Evolutionary conservation across 1,284 basidiomycete species (phyloP).

Genomic region (Thelephora terrestris): DNA sequence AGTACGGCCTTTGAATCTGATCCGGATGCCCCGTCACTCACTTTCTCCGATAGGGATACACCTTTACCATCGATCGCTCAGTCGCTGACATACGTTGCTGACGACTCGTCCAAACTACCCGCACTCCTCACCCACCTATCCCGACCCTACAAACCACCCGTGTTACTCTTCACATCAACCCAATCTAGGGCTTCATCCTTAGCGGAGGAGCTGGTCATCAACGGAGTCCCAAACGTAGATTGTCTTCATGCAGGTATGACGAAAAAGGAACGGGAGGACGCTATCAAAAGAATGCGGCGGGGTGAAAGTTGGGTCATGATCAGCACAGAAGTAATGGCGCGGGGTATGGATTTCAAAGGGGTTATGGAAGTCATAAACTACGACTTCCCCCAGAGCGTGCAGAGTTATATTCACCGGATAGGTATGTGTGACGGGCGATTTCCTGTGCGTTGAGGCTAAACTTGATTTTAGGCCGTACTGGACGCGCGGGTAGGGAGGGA

Average conservation of each 20-base stretch:
- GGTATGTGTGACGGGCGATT: slow-evolving; percentile 35
- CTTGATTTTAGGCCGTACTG: slow-evolving; percentile 61
- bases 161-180: slow-evolving; percentile 90
- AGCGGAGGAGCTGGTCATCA: slow-evolving; percentile 76
- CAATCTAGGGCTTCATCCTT: slow-evolving; percentile 88
- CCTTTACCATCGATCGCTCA: slow-evolving; percentile 78
- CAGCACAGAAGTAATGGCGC: slow-evolving; percentile 90
- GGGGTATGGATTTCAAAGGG: slow-evolving; percentile 97
- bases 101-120: slow-evolving; percentile 88
- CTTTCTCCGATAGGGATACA: slow-evolving; percentile 58
- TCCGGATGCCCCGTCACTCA: slow-evolving; percentile 1
- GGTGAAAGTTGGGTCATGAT: slow-evolving; percentile 91
- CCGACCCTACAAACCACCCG: slow-evolving; percentile 84
- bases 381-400: slow-evolving; percentile 89
- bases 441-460: slow-evolving; percentile 1
- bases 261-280: slow-evolving; percentile 79
- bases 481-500: slow-evolving; percentile 85
- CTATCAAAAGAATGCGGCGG: slow-evolving; percentile 74
- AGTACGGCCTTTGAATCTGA: slow-evolving; percentile 40
- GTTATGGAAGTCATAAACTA: slow-evolving; percentile 94
- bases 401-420: slow-evolving; percentile 93
- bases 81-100: slow-evolving; percentile 83
- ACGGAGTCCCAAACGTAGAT: slow-evolving; percentile 83
- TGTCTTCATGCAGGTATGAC: slow-evolving; percentile 87
- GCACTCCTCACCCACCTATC: slow-evolving; percentile 73